A percentile compares a stretch with the other conserved stretches of the same genome.
These are phyloP conservation scores for Penicillium sp. DNA, from an alignment of 2,329 filamentous ascomycete genomes.

Conservation along the genomic window DNA sequence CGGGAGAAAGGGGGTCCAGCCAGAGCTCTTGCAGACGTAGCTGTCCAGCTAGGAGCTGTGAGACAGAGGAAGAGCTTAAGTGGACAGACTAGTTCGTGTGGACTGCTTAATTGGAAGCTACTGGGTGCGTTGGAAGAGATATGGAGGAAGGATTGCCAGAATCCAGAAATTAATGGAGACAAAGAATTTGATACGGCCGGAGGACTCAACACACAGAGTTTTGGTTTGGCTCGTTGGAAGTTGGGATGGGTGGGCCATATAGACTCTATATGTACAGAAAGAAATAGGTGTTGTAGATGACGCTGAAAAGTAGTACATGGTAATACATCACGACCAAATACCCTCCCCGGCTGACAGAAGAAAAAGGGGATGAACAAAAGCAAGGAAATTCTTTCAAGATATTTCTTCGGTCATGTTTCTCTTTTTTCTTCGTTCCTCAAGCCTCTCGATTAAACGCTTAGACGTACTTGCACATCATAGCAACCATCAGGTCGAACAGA, in stretches of 20 bases:
- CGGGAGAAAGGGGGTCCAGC: constrained; percentile 1
- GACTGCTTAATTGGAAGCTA: neutral
- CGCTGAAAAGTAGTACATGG: constrained; percentile 33
- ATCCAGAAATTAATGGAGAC: constrained; percentile 1
- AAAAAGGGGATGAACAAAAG: constrained; percentile 4
- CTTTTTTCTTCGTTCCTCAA: constrained; percentile 12
- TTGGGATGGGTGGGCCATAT: constrained; percentile 30
- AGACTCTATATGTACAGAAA: constrained; percentile 33
- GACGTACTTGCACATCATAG: constrained; percentile 89
- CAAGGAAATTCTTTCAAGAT: constrained; percentile 6
- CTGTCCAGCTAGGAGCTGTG: neutral
- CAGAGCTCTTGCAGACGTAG: neutral
- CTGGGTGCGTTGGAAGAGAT: neutral
- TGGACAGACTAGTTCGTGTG: neutral
- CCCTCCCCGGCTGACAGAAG: constrained; percentile 27
- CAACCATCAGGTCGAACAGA: constrained; percentile 89
- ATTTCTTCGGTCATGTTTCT: constrained; percentile 7
- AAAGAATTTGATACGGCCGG: constrained; percentile 19
- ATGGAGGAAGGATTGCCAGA: neutral
- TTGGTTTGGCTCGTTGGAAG: constrained; percentile 30
- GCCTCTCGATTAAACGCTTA: constrained; percentile 28
- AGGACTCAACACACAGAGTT: constrained; percentile 31
- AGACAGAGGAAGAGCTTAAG: neutral
- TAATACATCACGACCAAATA: constrained; percentile 34
- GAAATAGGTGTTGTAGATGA: constrained; percentile 32